Conservation (phyloP, 257 asterid genomes). For the Leptodermis oblonga region DNA sequence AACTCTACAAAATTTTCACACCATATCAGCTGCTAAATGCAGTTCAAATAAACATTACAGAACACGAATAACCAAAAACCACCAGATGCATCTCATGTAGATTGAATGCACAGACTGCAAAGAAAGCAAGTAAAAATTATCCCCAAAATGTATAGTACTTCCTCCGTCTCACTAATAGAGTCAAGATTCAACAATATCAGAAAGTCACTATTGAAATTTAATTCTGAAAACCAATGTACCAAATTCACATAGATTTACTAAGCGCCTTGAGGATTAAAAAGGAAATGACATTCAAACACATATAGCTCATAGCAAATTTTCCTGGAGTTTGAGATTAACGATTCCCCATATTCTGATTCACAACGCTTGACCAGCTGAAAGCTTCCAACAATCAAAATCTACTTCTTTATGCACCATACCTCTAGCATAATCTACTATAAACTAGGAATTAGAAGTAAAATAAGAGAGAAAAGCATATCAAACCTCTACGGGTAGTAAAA, state of each 20-base stretch:
- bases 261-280: background rate
- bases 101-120: background rate
- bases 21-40: slow-evolving; percentile 5
- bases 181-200: too few relatives aligned
- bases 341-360: background rate
- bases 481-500: slow-evolving; percentile 66
- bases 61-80: background rate
- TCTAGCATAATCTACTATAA: background rate
- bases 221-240: background rate
- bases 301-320: background rate
- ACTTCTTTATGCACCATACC: background rate
- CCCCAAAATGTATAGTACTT: background rate
- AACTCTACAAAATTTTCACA: slow-evolving; percentile 54
- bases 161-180: too few relatives aligned
- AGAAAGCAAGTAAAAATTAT: background rate
- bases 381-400: background rate
- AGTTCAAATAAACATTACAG: background rate
- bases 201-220: background rate
- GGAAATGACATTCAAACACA: background rate
- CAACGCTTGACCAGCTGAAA: background rate
- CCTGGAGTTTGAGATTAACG: background rate
- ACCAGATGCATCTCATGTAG: background rate
- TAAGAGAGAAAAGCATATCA: slow-evolving; percentile 4
- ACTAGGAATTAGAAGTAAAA: background rate
- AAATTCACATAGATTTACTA: background rate